Base-by-base conservation (phyloP, 805 yeast genomes). In the Zygoascus biomembranicola region DNA sequence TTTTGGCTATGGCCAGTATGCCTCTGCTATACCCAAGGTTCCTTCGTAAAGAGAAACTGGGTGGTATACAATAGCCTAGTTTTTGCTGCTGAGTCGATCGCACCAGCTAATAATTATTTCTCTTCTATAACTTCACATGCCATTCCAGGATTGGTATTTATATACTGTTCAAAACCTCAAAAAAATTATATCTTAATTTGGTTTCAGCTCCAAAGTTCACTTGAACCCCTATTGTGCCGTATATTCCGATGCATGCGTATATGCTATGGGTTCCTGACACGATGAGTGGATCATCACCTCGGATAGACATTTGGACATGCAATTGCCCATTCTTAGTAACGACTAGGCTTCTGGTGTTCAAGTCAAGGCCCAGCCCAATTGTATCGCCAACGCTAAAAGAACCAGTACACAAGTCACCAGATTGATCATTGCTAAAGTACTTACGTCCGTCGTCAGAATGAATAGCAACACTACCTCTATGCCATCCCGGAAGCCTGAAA, bases 401-500 rank as follows among this genome's bases (percentile, higher is more conserved):
- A 13, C 44, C 35, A 28, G 58, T 52, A 28, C 61, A 57, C 28
- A 56, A 56, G 49, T 56, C 55, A 2, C 66, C 66, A 9, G 56
- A 45, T n/a, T 55, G 52, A 18, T 57, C 48, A 41, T 61, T 65
- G 35, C 57, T 57, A 13, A 63, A 58, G 43, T 63, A 63, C 10
- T 64, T 51, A 16, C 59, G 50, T 9, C 66, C 66, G 20, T 63
- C 66, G 42, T 63, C 66, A 3, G 63, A 58, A 39, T 63, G 66
- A 18, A 63, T 62, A 1, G 66, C 66, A 28, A 63, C 45, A 16
- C 65, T 60, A 8, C 62, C 65, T 20, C 66, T 52, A 32, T 63
- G 65, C 65, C 66, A 63, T 9, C 66, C 66, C 1, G 66, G 66
- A 31, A 63, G 55, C 32, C 66, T 32, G 48, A 59, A 60, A 16